Evolutionary conservation across 352 stramenopile species (phyloP).

Genomic region (Nothophytophthora sp.): DNA sequence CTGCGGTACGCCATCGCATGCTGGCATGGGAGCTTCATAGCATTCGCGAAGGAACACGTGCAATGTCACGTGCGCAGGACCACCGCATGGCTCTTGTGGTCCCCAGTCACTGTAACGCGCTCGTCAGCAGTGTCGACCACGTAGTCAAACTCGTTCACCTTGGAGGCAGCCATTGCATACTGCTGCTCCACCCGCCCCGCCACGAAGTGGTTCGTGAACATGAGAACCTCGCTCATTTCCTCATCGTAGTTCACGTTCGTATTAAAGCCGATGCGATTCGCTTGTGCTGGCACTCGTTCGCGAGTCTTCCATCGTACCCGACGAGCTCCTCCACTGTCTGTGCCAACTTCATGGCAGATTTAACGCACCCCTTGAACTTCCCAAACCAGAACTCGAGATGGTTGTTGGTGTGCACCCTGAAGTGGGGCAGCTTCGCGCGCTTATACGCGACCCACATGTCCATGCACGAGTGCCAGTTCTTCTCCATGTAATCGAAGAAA

Average conservation of each 20-base stretch:
- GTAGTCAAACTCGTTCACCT: conserved; percentile 10
- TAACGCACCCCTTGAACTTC: conserved; percentile 17
- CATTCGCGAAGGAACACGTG: conserved; percentile 11
- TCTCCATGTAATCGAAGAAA: conserved; percentile 26
- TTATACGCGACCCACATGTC: conserved; percentile 22
- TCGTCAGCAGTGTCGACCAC: background rate
- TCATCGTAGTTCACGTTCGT: conserved; percentile 18
- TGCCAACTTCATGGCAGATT: background rate
- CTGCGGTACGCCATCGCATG: conserved; percentile 25
- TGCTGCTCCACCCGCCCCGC: conserved; percentile 10
- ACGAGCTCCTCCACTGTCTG: conserved; percentile 8
- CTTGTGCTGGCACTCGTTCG: conserved; percentile 2
- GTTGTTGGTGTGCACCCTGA: conserved; percentile 32
- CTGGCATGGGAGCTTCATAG: conserved; percentile 16
- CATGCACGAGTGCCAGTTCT: conserved; percentile 22
- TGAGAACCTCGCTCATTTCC: conserved; percentile 16
- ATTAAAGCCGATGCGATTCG: background rate
- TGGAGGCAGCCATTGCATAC: conserved; percentile 6
- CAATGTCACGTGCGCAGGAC: conserved; percentile 4
- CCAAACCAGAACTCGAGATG: conserved; percentile 28
- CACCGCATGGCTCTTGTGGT: background rate
- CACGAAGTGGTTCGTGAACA: conserved; percentile 19
- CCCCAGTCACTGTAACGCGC: background rate
- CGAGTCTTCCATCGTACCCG: background rate
- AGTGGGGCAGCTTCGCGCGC: conserved; percentile 14